Evolutionary conservation across 2,329 filamentous ascomycete genomes (phyloP).

Genomic region (Aureobasidium leucospermi): DNA sequence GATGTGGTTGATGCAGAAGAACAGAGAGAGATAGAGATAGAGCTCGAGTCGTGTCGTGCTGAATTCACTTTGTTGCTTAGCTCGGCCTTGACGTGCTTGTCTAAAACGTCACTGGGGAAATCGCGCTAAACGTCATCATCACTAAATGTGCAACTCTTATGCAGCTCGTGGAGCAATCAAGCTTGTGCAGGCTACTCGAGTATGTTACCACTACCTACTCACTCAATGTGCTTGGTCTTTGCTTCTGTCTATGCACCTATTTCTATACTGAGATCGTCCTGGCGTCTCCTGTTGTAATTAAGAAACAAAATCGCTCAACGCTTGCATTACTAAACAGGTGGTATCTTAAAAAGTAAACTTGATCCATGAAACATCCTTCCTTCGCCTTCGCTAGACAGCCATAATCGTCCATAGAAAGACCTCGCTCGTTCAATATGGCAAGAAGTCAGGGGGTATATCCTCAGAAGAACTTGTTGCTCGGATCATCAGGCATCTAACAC

Average conservation of each 20-base stretch:
- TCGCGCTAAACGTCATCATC: background rate
- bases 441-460: too few species aligned
- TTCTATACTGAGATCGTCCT: background rate
- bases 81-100: conserved; percentile 3
- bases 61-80: conserved; percentile 8
- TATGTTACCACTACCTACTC: too few species aligned
- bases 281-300: background rate
- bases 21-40: background rate
- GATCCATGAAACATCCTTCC: background rate
- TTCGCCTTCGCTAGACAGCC: too few species aligned
- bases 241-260: background rate
- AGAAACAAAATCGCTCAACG: background rate
- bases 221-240: too few species aligned
- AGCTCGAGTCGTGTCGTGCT: background rate
- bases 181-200: too few species aligned
- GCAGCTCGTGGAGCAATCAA: too few species aligned
- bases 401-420: background rate
- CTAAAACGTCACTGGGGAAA: conserved; percentile 5
- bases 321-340: background rate
- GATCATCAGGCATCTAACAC: conserved; percentile 37
- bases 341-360: background rate
- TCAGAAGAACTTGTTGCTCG: conserved; percentile 26
- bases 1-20: background rate
- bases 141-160: background rate
- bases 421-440: background rate